These are phyloP conservation scores for Skeletonema grethae DNA, from an alignment of 108 stramenopile species.

Conservation along the genomic window DNA sequence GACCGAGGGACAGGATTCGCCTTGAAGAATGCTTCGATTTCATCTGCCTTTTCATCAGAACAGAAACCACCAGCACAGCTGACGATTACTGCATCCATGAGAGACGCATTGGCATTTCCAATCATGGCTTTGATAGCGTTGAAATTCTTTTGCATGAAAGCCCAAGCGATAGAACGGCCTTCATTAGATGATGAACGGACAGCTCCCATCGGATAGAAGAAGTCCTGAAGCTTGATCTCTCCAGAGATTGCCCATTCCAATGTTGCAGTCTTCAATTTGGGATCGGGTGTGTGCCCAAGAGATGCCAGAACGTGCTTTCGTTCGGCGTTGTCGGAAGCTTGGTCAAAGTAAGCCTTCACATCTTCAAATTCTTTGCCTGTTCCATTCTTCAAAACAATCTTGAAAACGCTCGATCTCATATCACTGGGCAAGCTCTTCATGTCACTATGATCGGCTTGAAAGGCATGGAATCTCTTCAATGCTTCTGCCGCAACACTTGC, in stretches of 20 bases:
- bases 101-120: constrained; percentile 78
- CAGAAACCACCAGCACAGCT: constrained; percentile 85
- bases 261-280: constrained; percentile 74
- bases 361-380: constrained; percentile 82
- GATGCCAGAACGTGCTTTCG: constrained; percentile 75
- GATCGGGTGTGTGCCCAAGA: constrained; percentile 69
- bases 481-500: constrained; percentile 78
- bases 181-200: constrained; percentile 71
- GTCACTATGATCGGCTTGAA: constrained; percentile 74
- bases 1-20: constrained; percentile 75
- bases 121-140: constrained; percentile 81
- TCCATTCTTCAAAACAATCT: constrained; percentile 89
- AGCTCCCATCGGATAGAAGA: constrained; percentile 93
- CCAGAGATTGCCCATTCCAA: constrained; percentile 92
- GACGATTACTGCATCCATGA: constrained; percentile 92
- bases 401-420: constrained; percentile 85
- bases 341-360: constrained; percentile 68
- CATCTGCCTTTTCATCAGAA: constrained; percentile 81
- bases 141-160: constrained; percentile 89
- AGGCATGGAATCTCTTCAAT: constrained; percentile 70
- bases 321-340: constrained; percentile 83
- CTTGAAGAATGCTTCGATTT: constrained; percentile 91
- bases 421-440: constrained; percentile 81
- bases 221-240: constrained; percentile 96
- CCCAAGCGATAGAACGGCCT: constrained; percentile 89